Conservation (phyloP, 2,329 filamentous ascomycete species). For the Trichothecium roseum region DNA sequence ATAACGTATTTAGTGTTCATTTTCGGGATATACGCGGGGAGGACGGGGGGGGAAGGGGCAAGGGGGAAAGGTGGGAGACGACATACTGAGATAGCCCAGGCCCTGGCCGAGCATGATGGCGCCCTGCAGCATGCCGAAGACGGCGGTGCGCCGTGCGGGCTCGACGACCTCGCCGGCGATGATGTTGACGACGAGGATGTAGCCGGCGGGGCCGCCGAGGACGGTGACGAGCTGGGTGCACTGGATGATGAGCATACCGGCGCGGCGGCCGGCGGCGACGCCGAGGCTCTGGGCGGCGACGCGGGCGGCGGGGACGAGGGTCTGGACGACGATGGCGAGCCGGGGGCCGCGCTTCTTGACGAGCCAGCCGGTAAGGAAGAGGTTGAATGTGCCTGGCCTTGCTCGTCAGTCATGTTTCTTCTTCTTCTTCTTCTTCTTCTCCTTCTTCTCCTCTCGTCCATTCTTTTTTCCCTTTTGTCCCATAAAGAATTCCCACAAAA, state of each 20-base stretch:
- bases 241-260: conserved; percentile 60
- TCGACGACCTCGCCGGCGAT: conserved; percentile 56
- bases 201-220: conserved; percentile 58
- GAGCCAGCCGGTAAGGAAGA: conserved; percentile 57
- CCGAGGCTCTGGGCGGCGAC: conserved; percentile 55
- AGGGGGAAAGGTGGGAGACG: neutral
- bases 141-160: conserved; percentile 48
- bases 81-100: conserved; percentile 47
- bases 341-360: conserved; percentile 59
- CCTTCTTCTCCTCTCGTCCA: too few species aligned
- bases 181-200: conserved; percentile 58
- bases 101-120: conserved; percentile 57
- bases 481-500: too few species aligned
- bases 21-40: too few species aligned
- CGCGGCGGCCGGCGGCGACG: conserved; percentile 47
- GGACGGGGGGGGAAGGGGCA: too few species aligned
- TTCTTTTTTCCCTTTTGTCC: too few species aligned
- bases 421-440: too few species aligned
- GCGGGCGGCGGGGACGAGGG: conserved; percentile 53
- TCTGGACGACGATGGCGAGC: conserved; percentile 49
- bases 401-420: neutral
- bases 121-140: conserved; percentile 56
- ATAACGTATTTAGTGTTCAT: neutral
- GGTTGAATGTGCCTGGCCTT: conserved; percentile 38
- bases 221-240: conserved; percentile 57